These are phyloP conservation scores for Patellaria atrata DNA, from an alignment of 495 filamentous ascomycete genomes.

Conservation along the genomic window DNA sequence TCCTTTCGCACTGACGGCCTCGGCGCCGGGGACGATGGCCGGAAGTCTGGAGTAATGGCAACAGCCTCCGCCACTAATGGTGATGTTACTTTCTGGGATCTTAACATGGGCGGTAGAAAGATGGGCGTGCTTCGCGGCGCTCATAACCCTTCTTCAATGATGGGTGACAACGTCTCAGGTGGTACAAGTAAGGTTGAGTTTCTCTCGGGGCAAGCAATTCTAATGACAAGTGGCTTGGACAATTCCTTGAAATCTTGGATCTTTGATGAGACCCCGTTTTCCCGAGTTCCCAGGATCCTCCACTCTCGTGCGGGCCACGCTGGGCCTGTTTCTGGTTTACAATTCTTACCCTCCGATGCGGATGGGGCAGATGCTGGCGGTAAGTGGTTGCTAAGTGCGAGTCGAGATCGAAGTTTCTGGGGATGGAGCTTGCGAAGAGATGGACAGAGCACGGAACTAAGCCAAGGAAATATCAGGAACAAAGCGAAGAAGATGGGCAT, in stretches of 20 bases:
- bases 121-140: slow-evolving; percentile 71
- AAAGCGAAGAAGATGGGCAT: slow-evolving; percentile 74
- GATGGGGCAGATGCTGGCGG: slow-evolving; percentile 77
- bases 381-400: slow-evolving; percentile 90
- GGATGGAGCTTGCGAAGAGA: slow-evolving; percentile 89
- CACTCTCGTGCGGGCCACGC: slow-evolving; percentile 80
- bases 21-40: slow-evolving; percentile 79
- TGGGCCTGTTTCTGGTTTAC: slow-evolving; percentile 60
- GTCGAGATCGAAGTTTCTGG: slow-evolving; percentile 80
- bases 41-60: slow-evolving; percentile 70
- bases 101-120: slow-evolving; percentile 72
- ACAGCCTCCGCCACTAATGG: slow-evolving; percentile 57
- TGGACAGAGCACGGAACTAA: slow-evolving; percentile 84
- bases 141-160: slow-evolving; percentile 54
- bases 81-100: slow-evolving; percentile 90
- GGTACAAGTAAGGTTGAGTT: slow-evolving; percentile 75
- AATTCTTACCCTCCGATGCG: slow-evolving; percentile 71
- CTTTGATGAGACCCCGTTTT: slow-evolving; percentile 77
- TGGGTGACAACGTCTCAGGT: slow-evolving; percentile 39
- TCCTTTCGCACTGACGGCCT: slow-evolving; percentile 84
- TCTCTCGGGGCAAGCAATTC: slow-evolving; percentile 74
- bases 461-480: slow-evolving; percentile 67
- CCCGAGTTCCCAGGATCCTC: slow-evolving; percentile 65
- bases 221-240: slow-evolving; percentile 80
- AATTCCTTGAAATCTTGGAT: slow-evolving; percentile 94